Conservation (phyloP, 345 rosid species). For the Acer campestre region DNA sequence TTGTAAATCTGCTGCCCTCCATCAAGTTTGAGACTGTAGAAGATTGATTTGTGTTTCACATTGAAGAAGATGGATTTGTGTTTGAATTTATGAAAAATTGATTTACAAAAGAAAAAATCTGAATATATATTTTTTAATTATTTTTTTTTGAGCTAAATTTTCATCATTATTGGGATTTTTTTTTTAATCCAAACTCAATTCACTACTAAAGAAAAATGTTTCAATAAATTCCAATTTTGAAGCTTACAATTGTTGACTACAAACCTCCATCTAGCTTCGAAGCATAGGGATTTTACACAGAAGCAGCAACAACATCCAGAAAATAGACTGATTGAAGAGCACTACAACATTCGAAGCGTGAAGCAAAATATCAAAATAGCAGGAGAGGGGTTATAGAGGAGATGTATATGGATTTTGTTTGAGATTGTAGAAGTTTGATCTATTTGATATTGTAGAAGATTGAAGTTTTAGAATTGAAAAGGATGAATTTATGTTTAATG, state of each 20-base stretch:
- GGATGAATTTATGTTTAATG: too few species aligned
- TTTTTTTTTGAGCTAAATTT: background rate
- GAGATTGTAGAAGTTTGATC: too few species aligned
- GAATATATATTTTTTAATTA: too few species aligned
- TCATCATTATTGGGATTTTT: background rate
- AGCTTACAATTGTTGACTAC: background rate
- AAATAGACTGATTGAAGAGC: background rate
- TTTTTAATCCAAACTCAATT: background rate
- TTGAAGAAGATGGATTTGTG: too few species aligned
- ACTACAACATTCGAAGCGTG: background rate
- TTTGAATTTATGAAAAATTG: too few species aligned
- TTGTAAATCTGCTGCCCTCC: too few species aligned
- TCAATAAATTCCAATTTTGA: background rate
- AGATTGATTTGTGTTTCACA: too few species aligned
- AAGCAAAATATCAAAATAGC: slow-evolving; percentile 13
- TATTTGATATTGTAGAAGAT: too few species aligned
- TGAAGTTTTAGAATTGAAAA: too few species aligned
- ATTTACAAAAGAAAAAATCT: slow-evolving; percentile 1
- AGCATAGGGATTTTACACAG: slow-evolving; percentile 1
- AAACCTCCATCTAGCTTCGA: slow-evolving; percentile 4
- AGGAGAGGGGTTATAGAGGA: background rate
- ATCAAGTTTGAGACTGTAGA: too few species aligned
- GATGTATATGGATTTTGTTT: too few species aligned
- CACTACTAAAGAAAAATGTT: background rate
- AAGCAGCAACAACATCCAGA: background rate